phyloP scores from a whole-genome alignment of 768 basidiomycete genomes.

The Fomitopsis pulvina region DNA sequence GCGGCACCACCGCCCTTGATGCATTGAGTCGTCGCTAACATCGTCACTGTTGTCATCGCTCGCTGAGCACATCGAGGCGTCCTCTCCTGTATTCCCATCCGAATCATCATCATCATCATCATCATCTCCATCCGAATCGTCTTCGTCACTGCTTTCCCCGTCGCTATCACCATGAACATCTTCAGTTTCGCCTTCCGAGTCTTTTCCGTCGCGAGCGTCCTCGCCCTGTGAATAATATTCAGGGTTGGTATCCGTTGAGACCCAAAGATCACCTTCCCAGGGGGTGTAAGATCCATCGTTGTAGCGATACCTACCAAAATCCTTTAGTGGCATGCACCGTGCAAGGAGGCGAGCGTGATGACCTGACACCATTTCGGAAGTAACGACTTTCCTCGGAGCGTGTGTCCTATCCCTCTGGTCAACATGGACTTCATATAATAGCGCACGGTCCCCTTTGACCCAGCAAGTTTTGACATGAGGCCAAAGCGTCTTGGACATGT shows the following conservation, averaged over 20 bases:
- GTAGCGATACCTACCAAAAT: not conserved
- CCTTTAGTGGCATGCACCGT: not conserved
- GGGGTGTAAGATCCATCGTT: not conserved
- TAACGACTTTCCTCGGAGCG: not conserved
- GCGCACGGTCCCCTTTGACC: not conserved
- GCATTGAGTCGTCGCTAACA: too few relatives aligned
- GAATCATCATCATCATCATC: not conserved
- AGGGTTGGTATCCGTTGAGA: not conserved
- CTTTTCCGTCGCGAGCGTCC: conserved; percentile 3
- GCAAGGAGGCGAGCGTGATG: not conserved
- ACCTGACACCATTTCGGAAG: not conserved
- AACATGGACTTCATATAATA: not conserved
- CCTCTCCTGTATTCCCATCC: too few relatives aligned
- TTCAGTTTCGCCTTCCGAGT: conserved; percentile 2
- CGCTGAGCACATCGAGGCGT: too few relatives aligned
- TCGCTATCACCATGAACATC: not conserved
- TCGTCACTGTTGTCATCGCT: too few relatives aligned
- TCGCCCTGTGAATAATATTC: not conserved
- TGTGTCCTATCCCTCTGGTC: not conserved
- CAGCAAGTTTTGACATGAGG: too few relatives aligned
- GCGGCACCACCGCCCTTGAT: too few relatives aligned
- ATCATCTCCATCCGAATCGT: not conserved
- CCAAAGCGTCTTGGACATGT: too few relatives aligned
- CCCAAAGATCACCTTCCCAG: not conserved
- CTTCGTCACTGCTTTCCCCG: not conserved